A percentile compares a stretch with the other conserved stretches of the same genome.
Evolutionary conservation across 139 green algal genomes (phyloP).

Genomic region (Chlorella ohadii): DNA sequence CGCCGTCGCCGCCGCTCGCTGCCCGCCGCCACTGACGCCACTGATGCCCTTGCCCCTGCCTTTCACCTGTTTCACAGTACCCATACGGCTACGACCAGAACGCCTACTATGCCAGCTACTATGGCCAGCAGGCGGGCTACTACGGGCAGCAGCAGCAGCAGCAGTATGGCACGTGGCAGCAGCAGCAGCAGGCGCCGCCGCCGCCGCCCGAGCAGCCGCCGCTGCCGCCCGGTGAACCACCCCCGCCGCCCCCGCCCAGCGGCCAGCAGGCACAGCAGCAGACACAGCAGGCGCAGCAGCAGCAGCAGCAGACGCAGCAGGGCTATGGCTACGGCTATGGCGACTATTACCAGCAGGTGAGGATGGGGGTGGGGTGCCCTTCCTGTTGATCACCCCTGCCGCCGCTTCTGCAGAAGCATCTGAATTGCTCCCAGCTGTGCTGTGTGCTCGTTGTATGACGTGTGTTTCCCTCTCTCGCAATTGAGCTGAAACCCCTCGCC

Average conservation of each 20-base stretch:
- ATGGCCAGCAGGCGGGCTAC: slow-evolving; percentile 8
- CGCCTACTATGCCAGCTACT: not conserved
- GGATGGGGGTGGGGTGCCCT: too few relatives aligned
- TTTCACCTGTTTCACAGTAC: not conserved
- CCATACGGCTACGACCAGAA: too few relatives aligned
- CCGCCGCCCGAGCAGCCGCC: too few relatives aligned
- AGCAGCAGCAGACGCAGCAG: too few relatives aligned
- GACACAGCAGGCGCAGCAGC: not conserved
- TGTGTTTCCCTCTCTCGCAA: too few relatives aligned
- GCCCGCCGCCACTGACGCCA: not conserved
- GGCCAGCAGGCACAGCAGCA: not conserved
- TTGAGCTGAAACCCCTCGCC: too few relatives aligned
- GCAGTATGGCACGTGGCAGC: slow-evolving; percentile 4
- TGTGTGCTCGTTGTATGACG: not conserved
- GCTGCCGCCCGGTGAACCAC: too few relatives aligned
- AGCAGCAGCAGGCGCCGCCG: not conserved
- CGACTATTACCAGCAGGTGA: not conserved
- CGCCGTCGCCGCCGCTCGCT: not conserved
- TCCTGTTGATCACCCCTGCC: too few relatives aligned
- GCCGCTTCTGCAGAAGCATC: too few relatives aligned
- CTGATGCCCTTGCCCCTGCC: not conserved
- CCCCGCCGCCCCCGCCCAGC: not conserved
- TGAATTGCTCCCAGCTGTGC: too few relatives aligned
- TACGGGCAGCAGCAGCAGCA: slow-evolving; percentile 7
- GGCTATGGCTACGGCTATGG: not conserved